Evolutionary conservation across 129 eudicot species (phyloP).

Genomic region (Flaveria sonorensis): DNA sequence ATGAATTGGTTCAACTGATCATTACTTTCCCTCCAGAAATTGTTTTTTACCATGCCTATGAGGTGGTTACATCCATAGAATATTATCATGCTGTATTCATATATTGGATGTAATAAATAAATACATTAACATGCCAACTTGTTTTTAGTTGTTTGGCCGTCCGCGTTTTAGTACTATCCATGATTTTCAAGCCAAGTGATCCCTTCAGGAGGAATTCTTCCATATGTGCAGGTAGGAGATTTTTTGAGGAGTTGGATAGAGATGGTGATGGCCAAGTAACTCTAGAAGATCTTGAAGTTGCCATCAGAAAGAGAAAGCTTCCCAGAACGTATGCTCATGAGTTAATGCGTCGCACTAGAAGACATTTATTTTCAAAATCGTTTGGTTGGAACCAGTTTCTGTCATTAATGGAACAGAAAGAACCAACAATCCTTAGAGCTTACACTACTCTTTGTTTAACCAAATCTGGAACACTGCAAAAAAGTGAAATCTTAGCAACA

Average conservation of each 20-base stretch:
- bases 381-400: constrained; percentile 96
- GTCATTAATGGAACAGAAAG: constrained; percentile 96
- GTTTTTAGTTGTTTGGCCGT: not conserved
- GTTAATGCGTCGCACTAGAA: constrained; percentile 76
- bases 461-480: constrained; percentile 93
- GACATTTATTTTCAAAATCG: constrained; percentile 90
- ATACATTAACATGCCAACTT: not conserved
- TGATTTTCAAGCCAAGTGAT: not conserved
- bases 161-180: not conserved
- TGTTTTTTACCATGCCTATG: not conserved
- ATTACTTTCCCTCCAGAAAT: not conserved
- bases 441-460: constrained; percentile 89
- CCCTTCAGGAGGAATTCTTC: constrained; percentile 14
- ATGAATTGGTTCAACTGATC: not conserved
- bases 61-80: not conserved
- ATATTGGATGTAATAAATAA: not conserved
- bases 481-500: constrained; percentile 87
- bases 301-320: constrained; percentile 82
- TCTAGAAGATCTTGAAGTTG: constrained; percentile 89
- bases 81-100: not conserved
- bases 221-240: constrained; percentile 65
- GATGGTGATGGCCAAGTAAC: constrained; percentile 93
- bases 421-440: constrained; percentile 92
- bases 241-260: constrained; percentile 88
- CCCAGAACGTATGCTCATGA: constrained; percentile 90